Conservation (phyloP, 139 green algal species). For the Deuterostichococcus epilithicus region DNA sequence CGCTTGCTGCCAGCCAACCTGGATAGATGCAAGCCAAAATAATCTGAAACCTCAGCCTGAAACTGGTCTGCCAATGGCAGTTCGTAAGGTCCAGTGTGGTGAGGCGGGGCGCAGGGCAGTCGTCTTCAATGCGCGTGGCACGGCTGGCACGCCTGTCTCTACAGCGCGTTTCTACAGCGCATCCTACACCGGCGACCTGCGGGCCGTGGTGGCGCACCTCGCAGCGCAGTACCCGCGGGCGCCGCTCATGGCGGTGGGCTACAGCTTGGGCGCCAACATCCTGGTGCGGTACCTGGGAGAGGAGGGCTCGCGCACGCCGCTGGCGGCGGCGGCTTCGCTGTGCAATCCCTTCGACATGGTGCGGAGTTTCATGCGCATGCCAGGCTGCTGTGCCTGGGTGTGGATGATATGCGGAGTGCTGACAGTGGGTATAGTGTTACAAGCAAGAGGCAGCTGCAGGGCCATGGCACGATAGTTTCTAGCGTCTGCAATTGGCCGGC, state of each 20-base stretch:
- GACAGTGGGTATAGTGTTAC: too few relatives aligned
- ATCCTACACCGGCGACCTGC: slow-evolving; percentile 84
- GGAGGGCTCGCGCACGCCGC: slow-evolving; percentile 55
- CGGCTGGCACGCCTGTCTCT: slow-evolving; percentile 77
- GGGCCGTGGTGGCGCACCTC: slow-evolving; percentile 59
- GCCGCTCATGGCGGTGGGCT: slow-evolving; percentile 78
- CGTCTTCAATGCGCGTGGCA: slow-evolving; percentile 91
- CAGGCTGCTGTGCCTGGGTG: too few relatives aligned
- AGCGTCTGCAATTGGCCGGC: too few relatives aligned
- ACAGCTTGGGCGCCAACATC: slow-evolving; percentile 73
- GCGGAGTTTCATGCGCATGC: too few relatives aligned
- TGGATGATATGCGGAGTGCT: too few relatives aligned
- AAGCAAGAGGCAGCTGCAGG: too few relatives aligned
- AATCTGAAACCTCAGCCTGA: background rate
- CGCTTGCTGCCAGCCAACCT: background rate
- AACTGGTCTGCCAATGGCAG: background rate
- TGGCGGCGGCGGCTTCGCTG: slow-evolving; percentile 80
- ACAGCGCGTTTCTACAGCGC: slow-evolving; percentile 94
- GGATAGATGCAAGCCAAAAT: too few relatives aligned
- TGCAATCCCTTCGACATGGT: background rate
- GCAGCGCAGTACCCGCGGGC: slow-evolving; percentile 36
- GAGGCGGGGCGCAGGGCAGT: slow-evolving; percentile 37
- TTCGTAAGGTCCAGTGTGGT: background rate
- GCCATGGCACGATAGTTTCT: too few relatives aligned
- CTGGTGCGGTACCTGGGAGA: slow-evolving; percentile 62